A percentile compares a stretch with the other conserved stretches of the same genome.
phyloP scores from a whole-genome alignment of 1,284 basidiomycete genomes.

The Heterobasidion parviporum region DNA sequence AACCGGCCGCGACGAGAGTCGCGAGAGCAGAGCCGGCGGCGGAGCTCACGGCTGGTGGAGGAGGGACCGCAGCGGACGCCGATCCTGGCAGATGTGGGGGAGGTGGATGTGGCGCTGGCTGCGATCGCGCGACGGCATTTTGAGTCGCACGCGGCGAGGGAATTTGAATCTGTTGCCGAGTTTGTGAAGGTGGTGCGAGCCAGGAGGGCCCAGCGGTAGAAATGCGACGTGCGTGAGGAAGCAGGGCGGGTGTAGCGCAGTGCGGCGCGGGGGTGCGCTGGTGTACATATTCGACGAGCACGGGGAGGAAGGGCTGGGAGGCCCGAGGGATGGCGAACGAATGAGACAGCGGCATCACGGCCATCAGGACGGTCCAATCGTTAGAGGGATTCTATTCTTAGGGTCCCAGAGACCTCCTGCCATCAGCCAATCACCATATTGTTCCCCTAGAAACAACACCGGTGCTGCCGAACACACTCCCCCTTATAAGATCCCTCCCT shows the following conservation, averaged over 20 bases:
- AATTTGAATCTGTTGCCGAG: constrained; percentile 70
- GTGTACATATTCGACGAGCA: too few relatives aligned
- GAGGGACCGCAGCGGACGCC: constrained; percentile 44
- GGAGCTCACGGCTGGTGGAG: constrained; percentile 62
- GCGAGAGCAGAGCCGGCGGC: constrained; percentile 44
- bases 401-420: not conserved
- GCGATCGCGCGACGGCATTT: constrained; percentile 64
- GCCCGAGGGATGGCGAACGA: not conserved
- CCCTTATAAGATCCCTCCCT: constrained; percentile 7
- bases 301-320: too few relatives aligned
- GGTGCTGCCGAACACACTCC: not conserved
- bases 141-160: constrained; percentile 48
- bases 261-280: too few relatives aligned
- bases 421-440: not conserved
- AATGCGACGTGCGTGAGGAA: not conserved
- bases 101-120: constrained; percentile 57
- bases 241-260: too few relatives aligned
- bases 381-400: not conserved
- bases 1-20: constrained; percentile 62
- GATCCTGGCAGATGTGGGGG: constrained; percentile 57
- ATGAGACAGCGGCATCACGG: too few relatives aligned
- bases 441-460: not conserved
- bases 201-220: constrained; percentile 32
- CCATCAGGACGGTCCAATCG: too few relatives aligned
- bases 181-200: constrained; percentile 69